phyloP scores from a whole-genome alignment of 1,284 basidiomycete genomes.

The Dichomitus squalens region DNA sequence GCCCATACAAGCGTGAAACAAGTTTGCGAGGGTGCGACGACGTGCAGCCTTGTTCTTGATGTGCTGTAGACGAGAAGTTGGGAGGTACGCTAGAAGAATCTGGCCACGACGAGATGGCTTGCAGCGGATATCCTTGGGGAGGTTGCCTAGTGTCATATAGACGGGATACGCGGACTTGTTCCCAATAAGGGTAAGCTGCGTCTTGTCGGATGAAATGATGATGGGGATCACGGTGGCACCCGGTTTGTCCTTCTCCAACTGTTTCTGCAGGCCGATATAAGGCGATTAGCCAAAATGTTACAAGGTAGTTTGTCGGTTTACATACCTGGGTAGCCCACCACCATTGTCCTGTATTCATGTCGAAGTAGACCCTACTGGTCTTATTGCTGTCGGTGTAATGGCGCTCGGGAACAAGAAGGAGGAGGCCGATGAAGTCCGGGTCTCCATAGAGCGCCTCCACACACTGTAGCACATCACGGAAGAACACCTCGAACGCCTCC shows the following conservation, averaged over 20 bases:
- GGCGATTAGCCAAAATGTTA: too few species aligned
- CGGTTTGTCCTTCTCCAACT: neutral
- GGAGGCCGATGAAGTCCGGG: constrained; percentile 13
- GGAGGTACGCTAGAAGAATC: constrained; percentile 43
- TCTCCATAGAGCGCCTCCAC: constrained; percentile 18
- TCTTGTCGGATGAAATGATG: constrained; percentile 41
- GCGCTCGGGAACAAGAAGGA: constrained; percentile 33
- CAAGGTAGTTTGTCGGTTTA: too few species aligned
- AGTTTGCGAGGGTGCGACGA: constrained; percentile 23
- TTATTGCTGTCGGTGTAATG: constrained; percentile 32
- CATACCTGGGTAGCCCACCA: constrained; percentile 42
- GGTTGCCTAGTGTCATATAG: constrained; percentile 42
- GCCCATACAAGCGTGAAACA: constrained; percentile 45
- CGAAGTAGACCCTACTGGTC: constrained; percentile 26
- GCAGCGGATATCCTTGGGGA: constrained; percentile 33
- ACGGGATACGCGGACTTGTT: constrained; percentile 40
- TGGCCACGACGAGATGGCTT: constrained; percentile 30
- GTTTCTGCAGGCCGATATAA: too few species aligned
- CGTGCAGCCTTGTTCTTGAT: constrained; percentile 22
- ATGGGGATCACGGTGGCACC: constrained; percentile 7
- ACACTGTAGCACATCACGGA: constrained; percentile 33
- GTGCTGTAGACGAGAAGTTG: constrained; percentile 39
- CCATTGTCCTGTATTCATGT: constrained; percentile 36
- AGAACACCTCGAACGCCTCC: constrained; percentile 31
- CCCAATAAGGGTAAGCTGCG: constrained; percentile 37